Evolutionary conservation across 2,329 filamentous ascomycete genomes (phyloP), one percentile per base, ranked within the genome.

Genomic region (Colletotrichum sp.): DNA sequence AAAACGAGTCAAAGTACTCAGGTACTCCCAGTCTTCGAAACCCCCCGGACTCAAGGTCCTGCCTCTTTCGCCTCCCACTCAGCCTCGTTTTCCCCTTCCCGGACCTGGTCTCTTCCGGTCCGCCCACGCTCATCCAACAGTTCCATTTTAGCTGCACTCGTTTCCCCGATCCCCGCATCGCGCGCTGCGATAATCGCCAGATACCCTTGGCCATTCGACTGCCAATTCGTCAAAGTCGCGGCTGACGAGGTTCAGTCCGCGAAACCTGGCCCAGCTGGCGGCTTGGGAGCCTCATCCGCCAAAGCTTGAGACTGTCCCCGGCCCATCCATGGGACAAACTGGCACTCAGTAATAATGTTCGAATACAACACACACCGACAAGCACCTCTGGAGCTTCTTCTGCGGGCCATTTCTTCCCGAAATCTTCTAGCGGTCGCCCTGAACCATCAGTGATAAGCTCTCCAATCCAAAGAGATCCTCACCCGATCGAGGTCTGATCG

Each of bases 1-100:
- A 43, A 43, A 43, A 43, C 36, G 36, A 43, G 36, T 52, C 62
- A 62, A 24, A 56, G 24, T 55, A 55, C 43, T 56, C 30, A 43
- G 72, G 32, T 62, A 36, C 32, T 71, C 68, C 68, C 32, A 21
- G 72, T 30, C 55, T 9, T 71, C 30, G 21, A 66, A 67, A 52
- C 55, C 70, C 64, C 65, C 36, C 36, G 26, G 71, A 12, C 32
- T 60, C 48, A 48, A 74, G 48, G 34, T 43, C 48, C 62, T 68
- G 62, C 62, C 62, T 71, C 38, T 55, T 66, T 71, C 68, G 72
- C 68, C 38, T 72, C 58, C 64, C 56, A 28, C 73, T 65, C 70
- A 70, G 70, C 70, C 70, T 76, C 65, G 70, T 58, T 76, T 68
- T 52, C 43, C 43, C 36, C 56, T 43, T 70, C 58, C 48, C 24